Conservation (phyloP, 768 basidiomycete species). For the Termitomyces sp. region DNA sequence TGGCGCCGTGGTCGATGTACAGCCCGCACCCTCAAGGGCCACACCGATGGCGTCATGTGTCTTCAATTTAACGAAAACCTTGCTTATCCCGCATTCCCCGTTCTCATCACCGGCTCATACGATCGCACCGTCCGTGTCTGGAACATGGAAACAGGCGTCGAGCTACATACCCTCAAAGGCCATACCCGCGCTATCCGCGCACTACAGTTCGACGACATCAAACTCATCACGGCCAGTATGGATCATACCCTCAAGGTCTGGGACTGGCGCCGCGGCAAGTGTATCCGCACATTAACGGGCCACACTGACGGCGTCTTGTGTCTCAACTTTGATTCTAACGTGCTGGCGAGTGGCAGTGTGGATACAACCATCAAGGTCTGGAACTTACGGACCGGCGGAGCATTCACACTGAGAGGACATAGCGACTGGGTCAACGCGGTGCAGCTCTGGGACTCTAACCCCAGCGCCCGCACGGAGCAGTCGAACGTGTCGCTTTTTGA, state of each 20-base stretch:
- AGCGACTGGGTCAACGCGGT: constrained; percentile 96
- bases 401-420: constrained; percentile 91
- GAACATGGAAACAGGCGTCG: constrained; percentile 91
- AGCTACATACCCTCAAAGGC: constrained; percentile 80
- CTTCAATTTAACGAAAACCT: constrained; percentile 90
- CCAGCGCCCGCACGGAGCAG: constrained; percentile 26
- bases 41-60: constrained; percentile 96
- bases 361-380: constrained; percentile 95
- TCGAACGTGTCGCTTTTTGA: constrained; percentile 33
- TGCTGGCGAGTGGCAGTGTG: constrained; percentile 89
- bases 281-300: constrained; percentile 83
- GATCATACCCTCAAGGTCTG: constrained; percentile 93
- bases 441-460: constrained; percentile 79
- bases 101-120: constrained; percentile 97
- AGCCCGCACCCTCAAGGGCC: constrained; percentile 83
- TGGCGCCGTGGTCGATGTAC: constrained; percentile 93
- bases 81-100: constrained; percentile 79
- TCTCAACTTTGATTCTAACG: constrained; percentile 86
- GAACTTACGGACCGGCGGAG: constrained; percentile 89
- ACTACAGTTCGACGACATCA: constrained; percentile 93
- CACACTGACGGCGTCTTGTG: constrained; percentile 91
- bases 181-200: constrained; percentile 91
- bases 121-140: constrained; percentile 93
- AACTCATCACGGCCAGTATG: constrained; percentile 96
- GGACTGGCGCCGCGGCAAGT: constrained; percentile 91